Evolutionary conservation across 1,284 basidiomycete genomes (phyloP), one percentile per base, ranked within the genome.

Genomic region (Cystobasidium slooffiae): DNA sequence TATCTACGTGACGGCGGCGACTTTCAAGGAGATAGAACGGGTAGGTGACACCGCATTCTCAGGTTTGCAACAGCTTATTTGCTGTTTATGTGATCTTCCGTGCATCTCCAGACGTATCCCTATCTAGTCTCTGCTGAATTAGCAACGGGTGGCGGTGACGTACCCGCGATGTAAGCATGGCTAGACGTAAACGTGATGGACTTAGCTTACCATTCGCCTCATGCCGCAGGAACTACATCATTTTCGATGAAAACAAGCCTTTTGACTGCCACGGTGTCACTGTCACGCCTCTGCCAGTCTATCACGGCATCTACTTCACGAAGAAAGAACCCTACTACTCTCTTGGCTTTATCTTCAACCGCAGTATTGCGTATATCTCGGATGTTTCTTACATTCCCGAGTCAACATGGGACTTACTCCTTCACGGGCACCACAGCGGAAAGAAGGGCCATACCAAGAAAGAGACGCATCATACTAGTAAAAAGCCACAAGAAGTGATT

Each of bases 141-240:
- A 78, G 90, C 90, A 0, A 90, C 90, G 2, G 90, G 91, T 62
- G 90, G 91, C 43, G 91, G 91, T 55, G 90, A 90, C 83, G 89
- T 91, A 78, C 78, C 76, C 44, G 68, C 78, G 86, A 84, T 77
- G 43, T 68, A n/a, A 39, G 44, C 47, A 16, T n/a, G n/a, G n/a
- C n/a, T n/a, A n/a, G n/a, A n/a, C n/a, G n/a, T n/a, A n/a, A n/a
- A n/a, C n/a, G n/a, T n/a, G n/a, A n/a, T n/a, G n/a, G n/a, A n/a
- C n/a, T n/a, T n/a, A n/a, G n/a, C n/a, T n/a, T n/a, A n/a, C n/a
- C n/a, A n/a, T n/a, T n/a, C n/a, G n/a, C n/a, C 87, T 89, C 75
- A 1, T 18, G 91, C 92, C 14, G 20, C 61, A 72, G 69, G 80
- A 86, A 86, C 78, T 93, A 90, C 89, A 91, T 92, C 78, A 87